Evolutionary conservation across 192 early-diverging fungal species (phyloP).

Genomic region (Paraglomus occultum): DNA sequence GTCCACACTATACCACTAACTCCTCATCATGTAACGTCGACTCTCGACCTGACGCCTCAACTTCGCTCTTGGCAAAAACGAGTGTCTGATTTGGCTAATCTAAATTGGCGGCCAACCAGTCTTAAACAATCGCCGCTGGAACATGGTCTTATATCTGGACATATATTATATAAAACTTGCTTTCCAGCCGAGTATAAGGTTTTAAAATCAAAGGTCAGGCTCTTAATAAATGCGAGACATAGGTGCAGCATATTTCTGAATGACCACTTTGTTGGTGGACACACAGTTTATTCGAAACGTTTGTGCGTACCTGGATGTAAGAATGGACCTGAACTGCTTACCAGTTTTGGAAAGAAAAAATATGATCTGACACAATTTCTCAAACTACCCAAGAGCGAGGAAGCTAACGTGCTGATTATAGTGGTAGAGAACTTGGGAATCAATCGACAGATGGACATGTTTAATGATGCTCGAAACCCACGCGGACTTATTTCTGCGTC

Average conservation of each 20-base stretch:
- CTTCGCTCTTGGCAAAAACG: constrained; percentile 32
- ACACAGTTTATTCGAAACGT: constrained; percentile 70
- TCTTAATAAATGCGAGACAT: constrained; percentile 72
- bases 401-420: constrained; percentile 68
- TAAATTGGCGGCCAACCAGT: constrained; percentile 32
- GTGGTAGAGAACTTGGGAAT: constrained; percentile 78
- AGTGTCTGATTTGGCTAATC: constrained; percentile 32
- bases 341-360: constrained; percentile 50
- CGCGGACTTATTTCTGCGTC: constrained; percentile 69
- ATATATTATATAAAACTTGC: constrained; percentile 13
- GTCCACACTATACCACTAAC: constrained; percentile 14
- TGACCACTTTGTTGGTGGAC: constrained; percentile 69
- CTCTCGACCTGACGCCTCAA: constrained; percentile 8
- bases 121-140: constrained; percentile 29
- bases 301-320: constrained; percentile 59
- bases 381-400: constrained; percentile 35
- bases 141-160: constrained; percentile 21
- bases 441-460: constrained; percentile 62
- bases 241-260: constrained; percentile 71
- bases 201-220: constrained; percentile 38
- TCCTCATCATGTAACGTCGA: constrained; percentile 23
- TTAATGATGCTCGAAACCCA: constrained; percentile 74
- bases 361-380: constrained; percentile 51
- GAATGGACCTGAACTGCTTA: constrained; percentile 66
- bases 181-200: constrained; percentile 24